Base-by-base conservation (phyloP, 768 basidiomycete species). In the Phaeotremella skinneri region DNA sequence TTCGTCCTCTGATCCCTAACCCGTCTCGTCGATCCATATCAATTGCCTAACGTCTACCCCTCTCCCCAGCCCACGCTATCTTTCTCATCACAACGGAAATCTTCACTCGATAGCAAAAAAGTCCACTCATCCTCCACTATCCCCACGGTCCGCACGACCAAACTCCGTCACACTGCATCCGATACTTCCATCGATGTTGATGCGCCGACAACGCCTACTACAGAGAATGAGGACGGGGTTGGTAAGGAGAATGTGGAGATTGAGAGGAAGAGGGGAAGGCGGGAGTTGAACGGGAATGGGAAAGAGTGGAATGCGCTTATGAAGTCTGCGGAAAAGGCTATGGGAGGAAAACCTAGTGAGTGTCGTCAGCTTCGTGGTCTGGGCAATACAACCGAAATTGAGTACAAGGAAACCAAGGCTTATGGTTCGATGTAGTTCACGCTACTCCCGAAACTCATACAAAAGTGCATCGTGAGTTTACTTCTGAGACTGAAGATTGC, bases 341-440 rank as follows among this genome's bases (percentile, higher is more conserved):
- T 85, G 82, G 86, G 83, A 0, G 61, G 82, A 31, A 68, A 80
- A 49, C 82, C 86, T 7, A 83, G 90, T 91, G 70, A 78, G 87
- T 80, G 37, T 39, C 37, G 17, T 11, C 3, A 16, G 16, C 34
- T n/a, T 2, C n/a, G n/a, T 37, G 25, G 32, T 32, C 20, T n/a
- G 37, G 42, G 30, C 42, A 26, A 27, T 51, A 26, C 13, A 37
- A 34, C 5, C 27, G 60, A 49, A 20, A 30, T 29, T 4, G 27
- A 34, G 6, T 41, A 2, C 25, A 16, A 50, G 39, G 43, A 52
- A 23, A 42, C 42, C 25, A 20, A n/a, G 41, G 23, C 30, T 23
- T 49, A 21, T 3, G 47, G 52, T 63, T 48, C 60, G 23, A 20
- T 29, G 6, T 41, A 76, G 72, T 74, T 25, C 70, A 76, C 49